Conservation (phyloP, 352 stramenopile species). For the Phytophthora lateralis region DNA sequence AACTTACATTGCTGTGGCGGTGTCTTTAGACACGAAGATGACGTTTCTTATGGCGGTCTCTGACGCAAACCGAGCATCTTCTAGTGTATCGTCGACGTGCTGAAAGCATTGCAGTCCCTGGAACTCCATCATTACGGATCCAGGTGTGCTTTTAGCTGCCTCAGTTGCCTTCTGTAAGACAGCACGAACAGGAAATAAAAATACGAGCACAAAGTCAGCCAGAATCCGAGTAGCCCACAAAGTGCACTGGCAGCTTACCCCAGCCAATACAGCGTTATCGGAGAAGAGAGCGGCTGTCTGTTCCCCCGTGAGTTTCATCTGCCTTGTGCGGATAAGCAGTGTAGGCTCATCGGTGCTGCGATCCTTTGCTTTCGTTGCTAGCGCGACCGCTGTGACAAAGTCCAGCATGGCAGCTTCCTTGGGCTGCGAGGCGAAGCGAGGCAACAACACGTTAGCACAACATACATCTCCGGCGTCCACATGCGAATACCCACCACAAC, state of each 20-base stretch:
- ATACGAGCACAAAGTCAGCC: neutral
- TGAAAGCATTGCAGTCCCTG: slow-evolving; percentile 36
- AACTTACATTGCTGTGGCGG: slow-evolving; percentile 39
- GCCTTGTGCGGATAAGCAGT: slow-evolving; percentile 53
- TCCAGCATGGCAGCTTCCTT: slow-evolving; percentile 50
- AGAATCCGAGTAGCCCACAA: neutral
- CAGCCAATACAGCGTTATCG: slow-evolving; percentile 8
- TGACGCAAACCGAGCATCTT: slow-evolving; percentile 26
- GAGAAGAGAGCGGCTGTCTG: slow-evolving; percentile 49
- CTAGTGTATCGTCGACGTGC: slow-evolving; percentile 27
- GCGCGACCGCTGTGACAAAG: slow-evolving; percentile 46
- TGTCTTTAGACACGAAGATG: slow-evolving; percentile 43
- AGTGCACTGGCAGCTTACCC: slow-evolving; percentile 11
- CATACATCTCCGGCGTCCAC: neutral
- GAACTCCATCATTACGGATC: slow-evolving; percentile 69
- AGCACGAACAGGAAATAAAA: neutral
- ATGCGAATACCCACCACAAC: slow-evolving; percentile 17
- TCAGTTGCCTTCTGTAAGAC: slow-evolving; percentile 39
- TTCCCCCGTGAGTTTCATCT: slow-evolving; percentile 49
- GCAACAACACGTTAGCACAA: neutral
- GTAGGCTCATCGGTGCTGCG: slow-evolving; percentile 5
- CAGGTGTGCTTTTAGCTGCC: slow-evolving; percentile 31
- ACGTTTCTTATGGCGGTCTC: slow-evolving; percentile 17
- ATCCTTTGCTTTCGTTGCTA: slow-evolving; percentile 19
- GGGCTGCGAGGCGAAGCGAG: slow-evolving; percentile 25